Conservation (phyloP, 148 eudicot species). For the Rhododendron vialii region DNA sequence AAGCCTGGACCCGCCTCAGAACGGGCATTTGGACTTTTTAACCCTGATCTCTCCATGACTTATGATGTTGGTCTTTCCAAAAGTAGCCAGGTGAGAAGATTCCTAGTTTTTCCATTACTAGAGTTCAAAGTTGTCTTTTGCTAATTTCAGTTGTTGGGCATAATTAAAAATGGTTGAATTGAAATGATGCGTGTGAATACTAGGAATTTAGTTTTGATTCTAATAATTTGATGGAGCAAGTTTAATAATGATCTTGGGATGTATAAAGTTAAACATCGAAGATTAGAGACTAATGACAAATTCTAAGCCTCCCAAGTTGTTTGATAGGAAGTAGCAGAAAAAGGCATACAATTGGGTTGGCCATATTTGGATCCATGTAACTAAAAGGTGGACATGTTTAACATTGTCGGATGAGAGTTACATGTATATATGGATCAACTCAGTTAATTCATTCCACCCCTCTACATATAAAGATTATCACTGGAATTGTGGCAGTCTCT, state of each 20-base stretch:
- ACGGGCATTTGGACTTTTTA: conserved; percentile 66
- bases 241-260: background rate
- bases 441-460: background rate
- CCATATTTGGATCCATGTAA: background rate
- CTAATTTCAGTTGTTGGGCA: background rate
- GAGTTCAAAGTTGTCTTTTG: background rate
- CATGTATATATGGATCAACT: background rate
- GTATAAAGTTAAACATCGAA: background rate
- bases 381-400: background rate
- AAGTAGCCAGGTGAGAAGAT: conserved; percentile 34
- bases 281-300: background rate
- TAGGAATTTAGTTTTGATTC: background rate
- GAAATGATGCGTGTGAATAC: background rate
- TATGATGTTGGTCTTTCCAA: conserved; percentile 64
- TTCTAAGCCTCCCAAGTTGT: background rate
- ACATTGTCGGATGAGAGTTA: background rate
- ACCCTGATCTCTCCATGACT: conserved; percentile 55
- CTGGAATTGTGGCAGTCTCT: background rate
- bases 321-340: background rate
- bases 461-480: background rate
- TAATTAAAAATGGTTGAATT: background rate
- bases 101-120: background rate
- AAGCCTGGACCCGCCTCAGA: conserved; percentile 79
- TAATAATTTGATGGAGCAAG: background rate
- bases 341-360: background rate